Evolutionary conservation across 2,329 filamentous ascomycete genomes (phyloP).

Genomic region (Ascochyta koolunga): DNA sequence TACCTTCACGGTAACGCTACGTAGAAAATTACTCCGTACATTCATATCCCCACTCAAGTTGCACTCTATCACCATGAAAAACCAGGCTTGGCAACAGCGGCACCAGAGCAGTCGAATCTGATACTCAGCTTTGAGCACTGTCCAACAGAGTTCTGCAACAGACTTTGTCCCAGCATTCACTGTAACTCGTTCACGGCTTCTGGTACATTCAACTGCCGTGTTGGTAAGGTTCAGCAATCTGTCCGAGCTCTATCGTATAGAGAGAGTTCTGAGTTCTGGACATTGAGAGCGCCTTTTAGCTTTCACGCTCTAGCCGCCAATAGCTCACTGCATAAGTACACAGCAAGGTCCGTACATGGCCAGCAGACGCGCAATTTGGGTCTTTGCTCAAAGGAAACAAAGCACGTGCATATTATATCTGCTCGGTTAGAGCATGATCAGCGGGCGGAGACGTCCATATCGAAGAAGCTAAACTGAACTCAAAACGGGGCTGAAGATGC

Average conservation of each 20-base stretch:
- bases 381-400: neutral
- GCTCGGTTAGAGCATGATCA: neutral
- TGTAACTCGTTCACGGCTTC: neutral
- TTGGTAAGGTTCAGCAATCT: neutral
- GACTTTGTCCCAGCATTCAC: neutral
- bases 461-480: neutral
- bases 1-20: no score
- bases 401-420: neutral
- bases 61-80: neutral
- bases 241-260: neutral
- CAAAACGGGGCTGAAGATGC: neutral
- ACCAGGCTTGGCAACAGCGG: neutral
- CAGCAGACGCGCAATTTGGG: neutral
- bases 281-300: no score
- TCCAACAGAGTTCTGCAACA: neutral
- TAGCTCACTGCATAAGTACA: neutral
- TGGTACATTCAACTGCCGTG: neutral
- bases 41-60: neutral
- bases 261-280: no score
- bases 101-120: no score
- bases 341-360: neutral
- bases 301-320: no score
- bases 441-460: slow-evolving; percentile 1
- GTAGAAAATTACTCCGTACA: no score
- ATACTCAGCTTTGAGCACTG: neutral